Percentiles rank a stretch among this genome's conserved stretches.
Evolutionary conservation across 306 rosid species (phyloP).

Genomic region (Comarum palustre): DNA sequence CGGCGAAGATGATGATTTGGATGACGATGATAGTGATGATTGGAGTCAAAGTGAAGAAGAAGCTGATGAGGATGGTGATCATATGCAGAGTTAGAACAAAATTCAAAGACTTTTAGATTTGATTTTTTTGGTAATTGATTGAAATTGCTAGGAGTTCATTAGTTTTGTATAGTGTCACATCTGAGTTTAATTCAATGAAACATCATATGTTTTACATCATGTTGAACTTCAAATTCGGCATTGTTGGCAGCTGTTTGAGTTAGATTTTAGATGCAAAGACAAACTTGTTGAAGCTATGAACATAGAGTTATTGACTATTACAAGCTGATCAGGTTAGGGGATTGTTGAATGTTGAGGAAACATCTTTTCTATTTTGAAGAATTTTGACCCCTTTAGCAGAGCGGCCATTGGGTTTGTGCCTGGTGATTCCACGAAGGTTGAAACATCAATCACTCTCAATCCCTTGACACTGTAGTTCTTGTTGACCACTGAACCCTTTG

Average conservation of each 20-base stretch:
- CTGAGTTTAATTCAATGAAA: constrained; percentile 1
- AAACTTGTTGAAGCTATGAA: neutral
- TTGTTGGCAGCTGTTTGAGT: too few relatives aligned
- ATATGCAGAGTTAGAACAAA: constrained; percentile 22
- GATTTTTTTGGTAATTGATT: neutral
- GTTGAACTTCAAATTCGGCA: too few relatives aligned
- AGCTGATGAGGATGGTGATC: constrained; percentile 12
- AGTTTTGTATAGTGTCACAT: constrained; percentile 33
- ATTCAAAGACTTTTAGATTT: neutral
- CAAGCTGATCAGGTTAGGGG: neutral
- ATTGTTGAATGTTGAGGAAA: neutral
- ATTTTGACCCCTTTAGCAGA: constrained; percentile 58
- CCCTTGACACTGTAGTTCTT: constrained; percentile 47
- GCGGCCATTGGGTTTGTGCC: constrained; percentile 82
- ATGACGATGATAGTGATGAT: constrained; percentile 23
- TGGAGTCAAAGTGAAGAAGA: constrained; percentile 18
- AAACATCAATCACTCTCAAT: constrained; percentile 58
- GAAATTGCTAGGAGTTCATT: neutral
- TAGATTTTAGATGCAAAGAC: neutral
- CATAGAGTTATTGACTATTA: neutral
- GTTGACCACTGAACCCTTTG: constrained; percentile 56
- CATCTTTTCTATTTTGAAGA: constrained; percentile 33
- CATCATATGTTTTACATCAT: too few relatives aligned
- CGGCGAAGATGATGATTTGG: constrained; percentile 20
- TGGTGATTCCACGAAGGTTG: constrained; percentile 64